phyloP scores from a whole-genome alignment of 768 basidiomycete genomes.

The Hirschioporus abietinus region DNA sequence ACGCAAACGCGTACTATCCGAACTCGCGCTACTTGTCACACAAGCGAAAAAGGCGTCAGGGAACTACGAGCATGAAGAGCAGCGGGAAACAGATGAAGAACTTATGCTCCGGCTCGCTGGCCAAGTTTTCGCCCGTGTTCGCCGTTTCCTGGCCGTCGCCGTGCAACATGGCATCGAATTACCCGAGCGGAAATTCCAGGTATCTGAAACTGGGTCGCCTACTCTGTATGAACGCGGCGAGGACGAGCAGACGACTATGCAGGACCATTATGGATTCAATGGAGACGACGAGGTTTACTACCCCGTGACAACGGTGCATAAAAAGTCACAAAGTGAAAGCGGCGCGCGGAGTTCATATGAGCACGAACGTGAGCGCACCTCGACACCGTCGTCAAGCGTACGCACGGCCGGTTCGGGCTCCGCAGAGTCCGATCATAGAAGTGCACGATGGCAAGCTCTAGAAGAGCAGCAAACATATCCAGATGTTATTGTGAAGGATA shows the following conservation, averaged over 20 bases:
- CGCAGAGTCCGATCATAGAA: not conserved
- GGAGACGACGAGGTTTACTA: not conserved
- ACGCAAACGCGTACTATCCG: constrained; percentile 75
- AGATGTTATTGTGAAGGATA: not conserved
- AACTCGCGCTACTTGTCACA: constrained; percentile 76
- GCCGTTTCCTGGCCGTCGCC: constrained; percentile 72
- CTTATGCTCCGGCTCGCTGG: constrained; percentile 78
- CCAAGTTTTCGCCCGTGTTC: constrained; percentile 75
- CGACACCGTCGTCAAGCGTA: not conserved
- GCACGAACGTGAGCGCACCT: not conserved
- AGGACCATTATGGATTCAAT: constrained; percentile 4
- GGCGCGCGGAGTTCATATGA: not conserved
- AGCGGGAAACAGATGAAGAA: constrained; percentile 54
- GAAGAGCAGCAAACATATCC: not conserved
- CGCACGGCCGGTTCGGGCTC: constrained; percentile 1
- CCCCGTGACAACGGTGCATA: constrained; percentile 2
- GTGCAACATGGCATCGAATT: constrained; percentile 71
- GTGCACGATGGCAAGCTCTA: not conserved
- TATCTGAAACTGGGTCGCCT: constrained; percentile 17
- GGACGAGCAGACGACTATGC: constrained; percentile 2
- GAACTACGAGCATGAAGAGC: constrained; percentile 40
- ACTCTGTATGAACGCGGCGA: constrained; percentile 6
- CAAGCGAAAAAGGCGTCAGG: constrained; percentile 64
- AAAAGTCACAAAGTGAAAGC: not conserved
- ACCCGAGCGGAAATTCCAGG: constrained; percentile 41